Evolutionary conservation across 306 rosid species (phyloP), one percentile per base, ranked within the genome.

Genomic region (Vigna mungo): DNA sequence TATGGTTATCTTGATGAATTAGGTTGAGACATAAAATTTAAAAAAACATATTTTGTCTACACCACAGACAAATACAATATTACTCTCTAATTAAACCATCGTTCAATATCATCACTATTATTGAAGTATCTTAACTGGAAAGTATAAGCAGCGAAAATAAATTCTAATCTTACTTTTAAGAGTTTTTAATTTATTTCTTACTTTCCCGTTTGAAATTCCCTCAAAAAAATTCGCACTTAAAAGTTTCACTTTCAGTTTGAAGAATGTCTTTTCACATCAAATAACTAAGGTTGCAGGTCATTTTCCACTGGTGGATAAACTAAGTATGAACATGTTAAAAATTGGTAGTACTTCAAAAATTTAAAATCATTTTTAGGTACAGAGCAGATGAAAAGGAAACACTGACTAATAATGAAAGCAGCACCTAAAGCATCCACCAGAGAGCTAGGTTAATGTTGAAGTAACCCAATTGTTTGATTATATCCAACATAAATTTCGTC

Each of bases 401-500:
- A 12, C 21, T 18, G 30, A 61, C 70, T 7, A 32, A 21, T 10
- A 30, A 61, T 27, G 79, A 61, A 61, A 75, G 70, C 34, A 59
- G 52, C 78, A 4, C 6, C 21, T 5, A 25, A 55, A 58, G 58
- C 46, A 58, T 58, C 44, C 46, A 43, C 44, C 69, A 46, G 47
- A 36, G 11, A 47, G 58, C 30, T 32, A 18, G 52, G 43, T 34
- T 41, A 72, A 21, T 41, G 16, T 69, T 78, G 62, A 44, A 78
- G 27, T 44, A 20, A 43, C 49, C 47, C 4, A 23, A 44, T 17
- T 8, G 20, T 25, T n/a, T 18, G 39, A 32, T 61, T 62, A 75
- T 7, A n/a, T 49, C 64, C 8, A 62, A 9, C 46, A 7, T 3
- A 61, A 43, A 11, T 21, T 36, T 36, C 41, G 41, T 36, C 6